A percentile compares a stretch with the other conserved stretches of the same genome.
These are phyloP conservation scores for Austropuccinia psidii DNA, from an alignment of 1,284 basidiomycete species.

Conservation along the genomic window DNA sequence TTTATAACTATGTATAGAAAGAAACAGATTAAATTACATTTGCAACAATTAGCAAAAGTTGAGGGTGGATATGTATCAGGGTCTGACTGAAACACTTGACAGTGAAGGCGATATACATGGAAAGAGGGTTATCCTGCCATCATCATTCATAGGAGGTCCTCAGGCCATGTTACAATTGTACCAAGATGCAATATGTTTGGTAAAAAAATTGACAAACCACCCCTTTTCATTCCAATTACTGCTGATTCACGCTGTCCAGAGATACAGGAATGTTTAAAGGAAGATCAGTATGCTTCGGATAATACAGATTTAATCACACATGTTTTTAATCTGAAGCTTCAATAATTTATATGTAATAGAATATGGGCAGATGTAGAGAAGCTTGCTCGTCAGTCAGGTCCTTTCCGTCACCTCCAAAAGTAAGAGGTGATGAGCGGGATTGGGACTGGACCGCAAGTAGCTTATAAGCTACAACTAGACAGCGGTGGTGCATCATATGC, in stretches of 20 bases:
- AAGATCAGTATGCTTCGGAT: constrained; percentile 50
- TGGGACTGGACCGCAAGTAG: too few relatives aligned
- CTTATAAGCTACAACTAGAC: too few relatives aligned
- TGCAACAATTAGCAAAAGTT: background rate
- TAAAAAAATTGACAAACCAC: constrained; percentile 46
- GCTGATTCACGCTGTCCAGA: constrained; percentile 53
- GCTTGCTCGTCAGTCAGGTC: too few relatives aligned
- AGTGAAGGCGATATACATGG: too few relatives aligned
- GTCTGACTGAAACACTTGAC: constrained; percentile 39
- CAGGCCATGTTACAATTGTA: too few relatives aligned
- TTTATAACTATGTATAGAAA: background rate
- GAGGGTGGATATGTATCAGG: background rate
- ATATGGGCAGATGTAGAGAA: too few relatives aligned
- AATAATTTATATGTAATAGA: too few relatives aligned
- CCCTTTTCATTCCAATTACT: constrained; percentile 53
- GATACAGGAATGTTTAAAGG: constrained; percentile 49
- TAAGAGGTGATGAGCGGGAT: too few relatives aligned
- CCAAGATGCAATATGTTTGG: too few relatives aligned
- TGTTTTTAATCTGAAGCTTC: constrained; percentile 52
- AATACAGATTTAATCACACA: constrained; percentile 52
- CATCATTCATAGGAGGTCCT: constrained; percentile 54
- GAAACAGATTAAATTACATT: background rate
- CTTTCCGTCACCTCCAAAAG: too few relatives aligned
- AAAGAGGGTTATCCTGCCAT: too few relatives aligned
- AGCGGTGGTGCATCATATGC: too few relatives aligned